Evolutionary conservation across 73 alveolate genomes (phyloP), one percentile per base, ranked within the genome.

Genomic region (Effrenium voratum): DNA sequence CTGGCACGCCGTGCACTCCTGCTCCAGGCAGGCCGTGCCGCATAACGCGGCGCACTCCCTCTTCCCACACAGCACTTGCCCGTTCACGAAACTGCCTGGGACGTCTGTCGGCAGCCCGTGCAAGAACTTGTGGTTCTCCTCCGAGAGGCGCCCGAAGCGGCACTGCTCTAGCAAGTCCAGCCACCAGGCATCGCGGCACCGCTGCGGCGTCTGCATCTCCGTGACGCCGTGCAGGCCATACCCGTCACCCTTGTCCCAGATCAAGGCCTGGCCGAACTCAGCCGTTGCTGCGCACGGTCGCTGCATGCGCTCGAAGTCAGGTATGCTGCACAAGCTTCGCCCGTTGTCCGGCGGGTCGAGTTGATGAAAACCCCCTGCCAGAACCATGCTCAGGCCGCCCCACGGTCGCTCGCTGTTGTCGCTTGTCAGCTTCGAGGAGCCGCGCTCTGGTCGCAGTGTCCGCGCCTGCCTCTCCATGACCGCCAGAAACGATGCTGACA

Each of bases 311-410:
- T 52, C 19, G 19, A 13, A 10, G 28, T 19, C 66, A 52, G 66
- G 66, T 19, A 10, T 10, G 66, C 66, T 52, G 73, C 73, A 60
- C 73, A 60, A 60, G 38, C 38, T 36, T 36, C 15, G 38, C 5
- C 73, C 73, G n/a, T 60, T 60, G 73, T 72, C 83, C n/a, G 83
- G 83, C 49, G 83, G 83, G 13, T n/a, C 50, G 34, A 72, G 83
- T 38, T 72, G 83, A 47, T 72, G 83, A 36, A 72, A 72, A 47
- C n/a, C 83, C 12, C 83, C 83, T 3, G 49, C 45, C 15, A 72
- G 83, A 32, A 72, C 13, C 24, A 72, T 38, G 49, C n/a, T 72
- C 8, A 72, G 22, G 83, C 83, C 83, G 49, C 83, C 83, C 5
- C 22, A 72, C 50, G 83, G 22, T 38, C 83, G 45, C 15, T 24